phyloP scores from a whole-genome alignment of 2,329 filamentous ascomycete species.

The Beauveria sp. region DNA sequence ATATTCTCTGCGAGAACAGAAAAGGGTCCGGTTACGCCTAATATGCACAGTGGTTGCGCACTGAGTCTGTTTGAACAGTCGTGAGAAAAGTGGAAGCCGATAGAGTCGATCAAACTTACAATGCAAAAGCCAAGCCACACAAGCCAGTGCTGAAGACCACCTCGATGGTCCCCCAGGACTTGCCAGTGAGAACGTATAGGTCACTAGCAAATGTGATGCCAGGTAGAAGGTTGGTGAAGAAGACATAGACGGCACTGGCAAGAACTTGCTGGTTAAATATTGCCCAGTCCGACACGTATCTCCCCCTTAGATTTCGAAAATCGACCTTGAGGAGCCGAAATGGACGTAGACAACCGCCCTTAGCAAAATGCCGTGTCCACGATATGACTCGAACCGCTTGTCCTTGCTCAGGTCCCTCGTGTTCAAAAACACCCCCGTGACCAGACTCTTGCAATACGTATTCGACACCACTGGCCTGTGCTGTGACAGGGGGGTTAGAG shows the following conservation, averaged over 20 bases:
- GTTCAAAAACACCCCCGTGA: neutral
- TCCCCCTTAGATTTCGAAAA: slow-evolving; percentile 33
- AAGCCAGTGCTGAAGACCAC: slow-evolving; percentile 59
- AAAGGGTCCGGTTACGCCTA: slow-evolving; percentile 60
- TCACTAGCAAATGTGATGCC: slow-evolving; percentile 62
- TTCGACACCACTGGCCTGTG: neutral
- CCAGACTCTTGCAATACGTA: neutral
- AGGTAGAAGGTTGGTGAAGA: slow-evolving; percentile 59
- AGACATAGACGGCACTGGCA: slow-evolving; percentile 57
- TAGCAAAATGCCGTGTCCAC: slow-evolving; percentile 19
- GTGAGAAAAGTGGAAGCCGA: neutral
- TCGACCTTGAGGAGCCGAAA: slow-evolving; percentile 47
- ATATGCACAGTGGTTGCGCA: slow-evolving; percentile 56
- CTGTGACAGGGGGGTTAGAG: neutral
- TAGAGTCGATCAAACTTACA: slow-evolving; percentile 32
- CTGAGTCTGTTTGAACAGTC: slow-evolving; percentile 31
- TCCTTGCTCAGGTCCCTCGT: neutral
- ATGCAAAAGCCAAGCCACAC: slow-evolving; percentile 54
- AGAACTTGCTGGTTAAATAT: slow-evolving; percentile 57
- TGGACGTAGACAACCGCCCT: slow-evolving; percentile 38
- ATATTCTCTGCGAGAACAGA: slow-evolving; percentile 61
- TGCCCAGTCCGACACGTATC: slow-evolving; percentile 47
- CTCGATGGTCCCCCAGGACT: slow-evolving; percentile 59
- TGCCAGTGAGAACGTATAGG: slow-evolving; percentile 52
- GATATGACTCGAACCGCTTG: neutral